A percentile compares a stretch with the other conserved stretches of the same genome.
Conservation (phyloP, 345 rosid genomes). For the Gossypium bickii region DNA sequence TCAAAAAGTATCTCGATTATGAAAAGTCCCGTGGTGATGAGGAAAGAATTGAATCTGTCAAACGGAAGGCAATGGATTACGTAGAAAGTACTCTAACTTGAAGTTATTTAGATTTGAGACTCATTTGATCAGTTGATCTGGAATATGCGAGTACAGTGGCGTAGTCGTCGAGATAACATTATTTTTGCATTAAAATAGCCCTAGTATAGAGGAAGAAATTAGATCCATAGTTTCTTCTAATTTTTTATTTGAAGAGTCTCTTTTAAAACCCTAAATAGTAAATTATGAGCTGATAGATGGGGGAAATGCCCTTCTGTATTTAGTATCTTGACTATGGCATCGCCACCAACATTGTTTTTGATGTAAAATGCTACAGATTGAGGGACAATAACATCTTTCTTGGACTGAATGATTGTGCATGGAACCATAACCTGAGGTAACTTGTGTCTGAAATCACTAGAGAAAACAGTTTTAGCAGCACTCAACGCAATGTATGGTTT, state of each 20-base stretch:
- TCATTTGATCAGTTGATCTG: background rate
- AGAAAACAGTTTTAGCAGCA: constrained; percentile 22
- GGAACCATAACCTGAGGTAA: constrained; percentile 27
- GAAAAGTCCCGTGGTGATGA: constrained; percentile 65
- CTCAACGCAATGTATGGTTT: constrained; percentile 14
- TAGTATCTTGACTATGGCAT: constrained; percentile 21
- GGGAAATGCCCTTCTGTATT: constrained; percentile 11
- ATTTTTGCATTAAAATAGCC: background rate
- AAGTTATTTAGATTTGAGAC: background rate
- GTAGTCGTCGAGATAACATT: background rate
- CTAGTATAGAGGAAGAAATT: background rate
- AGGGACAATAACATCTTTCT: constrained; percentile 25
- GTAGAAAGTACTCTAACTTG: constrained; percentile 50
- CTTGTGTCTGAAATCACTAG: constrained; percentile 25
- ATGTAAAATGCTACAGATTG: constrained; percentile 22
- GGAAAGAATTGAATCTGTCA: constrained; percentile 59
- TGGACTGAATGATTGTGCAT: constrained; percentile 31
- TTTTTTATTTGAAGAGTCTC: background rate
- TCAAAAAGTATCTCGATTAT: constrained; percentile 76
- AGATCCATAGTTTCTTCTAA: background rate
- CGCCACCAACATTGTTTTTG: constrained; percentile 23
- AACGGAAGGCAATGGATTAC: constrained; percentile 78
- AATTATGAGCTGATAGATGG: background rate
- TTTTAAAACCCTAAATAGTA: background rate
- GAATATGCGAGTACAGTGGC: background rate